Base-by-base conservation (phyloP, 768 basidiomycete species). In the Pisolithus orientalis region DNA sequence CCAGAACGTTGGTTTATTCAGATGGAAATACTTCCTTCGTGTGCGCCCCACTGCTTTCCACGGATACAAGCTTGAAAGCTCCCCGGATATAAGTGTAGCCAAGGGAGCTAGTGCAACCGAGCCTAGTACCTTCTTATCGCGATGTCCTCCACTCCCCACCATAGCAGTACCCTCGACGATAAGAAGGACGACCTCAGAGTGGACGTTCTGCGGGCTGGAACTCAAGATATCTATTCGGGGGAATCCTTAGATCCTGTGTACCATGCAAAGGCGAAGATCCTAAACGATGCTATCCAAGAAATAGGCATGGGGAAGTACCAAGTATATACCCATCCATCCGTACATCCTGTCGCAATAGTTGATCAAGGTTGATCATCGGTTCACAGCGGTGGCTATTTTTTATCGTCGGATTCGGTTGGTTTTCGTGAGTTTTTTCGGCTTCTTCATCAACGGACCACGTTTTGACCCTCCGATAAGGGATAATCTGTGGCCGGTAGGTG, bases 271-370 rank as follows among this genome's bases (percentile, higher is more conserved):
- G 79, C 80, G 1, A 66, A 69, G 6, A 70, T 84, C 8, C 64
- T 85, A 50, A 85, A 83, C 53, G 68, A 73, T 53, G 83, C 83
- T 0, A 67, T 85, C 9, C 82, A 84, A 60, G 77, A 84, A 21
- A 80, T 85, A 29, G 83, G 83, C 14, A 84, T 85, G 81, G 83
- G 84, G n/a, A 79, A 68, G 47, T 85, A 85, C 60, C 84, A 84
- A 66, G 79, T 78, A 55, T 53, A 65, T 55, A n/a, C 6, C 6
- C 29, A 29, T 50, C 25, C 44, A 10, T 53, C 14, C 11, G n/a
- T 24, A 9, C 32, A 14, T 25, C 54, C 48, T 44, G 14, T 27
- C 42, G 11, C 47, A 11, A 55, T 31, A 28, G 21, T 17, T 44
- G 24, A 49, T 48, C 50, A 24, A 56, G 46, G 16, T 7, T 1